Conservation (phyloP, 257 asterid species). For the Solanum dulcamara region DNA sequence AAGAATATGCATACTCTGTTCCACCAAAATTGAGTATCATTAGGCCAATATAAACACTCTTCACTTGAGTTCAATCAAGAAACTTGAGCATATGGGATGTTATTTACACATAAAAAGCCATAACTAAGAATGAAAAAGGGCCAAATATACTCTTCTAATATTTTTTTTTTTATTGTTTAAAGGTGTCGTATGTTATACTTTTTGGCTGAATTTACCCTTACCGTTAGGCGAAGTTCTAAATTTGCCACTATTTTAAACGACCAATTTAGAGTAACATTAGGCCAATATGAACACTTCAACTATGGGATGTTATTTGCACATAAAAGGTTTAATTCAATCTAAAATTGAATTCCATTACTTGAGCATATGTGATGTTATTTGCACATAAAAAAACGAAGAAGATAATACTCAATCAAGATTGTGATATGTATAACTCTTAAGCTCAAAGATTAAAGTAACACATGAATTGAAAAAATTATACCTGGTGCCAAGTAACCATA, state of each 20-base stretch:
- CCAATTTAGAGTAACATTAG: background rate
- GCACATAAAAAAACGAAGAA: background rate
- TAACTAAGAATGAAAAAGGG: background rate
- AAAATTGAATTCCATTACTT: background rate
- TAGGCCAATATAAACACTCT: background rate
- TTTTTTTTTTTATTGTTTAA: no score
- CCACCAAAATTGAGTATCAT: background rate
- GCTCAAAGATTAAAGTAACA: background rate
- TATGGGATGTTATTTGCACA: background rate
- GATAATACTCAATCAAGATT: background rate
- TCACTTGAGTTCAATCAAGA: background rate
- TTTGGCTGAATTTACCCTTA: no score
- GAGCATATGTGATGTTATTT: background rate
- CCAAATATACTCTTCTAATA: background rate
- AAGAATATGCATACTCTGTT: slow-evolving; percentile 80
- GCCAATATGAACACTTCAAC: background rate
- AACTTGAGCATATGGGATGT: background rate
- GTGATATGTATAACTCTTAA: background rate
- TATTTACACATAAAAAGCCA: background rate
- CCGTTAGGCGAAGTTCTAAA: background rate
- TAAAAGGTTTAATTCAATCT: no score
- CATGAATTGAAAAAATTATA: background rate
- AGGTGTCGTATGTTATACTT: no score
- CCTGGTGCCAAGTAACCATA: slow-evolving; percentile 98
- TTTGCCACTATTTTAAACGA: background rate